Percentiles rank a stretch among this genome's conserved stretches.
Conservation (phyloP, 176 grass and related monocot species). For the Oryza officinalis region DNA sequence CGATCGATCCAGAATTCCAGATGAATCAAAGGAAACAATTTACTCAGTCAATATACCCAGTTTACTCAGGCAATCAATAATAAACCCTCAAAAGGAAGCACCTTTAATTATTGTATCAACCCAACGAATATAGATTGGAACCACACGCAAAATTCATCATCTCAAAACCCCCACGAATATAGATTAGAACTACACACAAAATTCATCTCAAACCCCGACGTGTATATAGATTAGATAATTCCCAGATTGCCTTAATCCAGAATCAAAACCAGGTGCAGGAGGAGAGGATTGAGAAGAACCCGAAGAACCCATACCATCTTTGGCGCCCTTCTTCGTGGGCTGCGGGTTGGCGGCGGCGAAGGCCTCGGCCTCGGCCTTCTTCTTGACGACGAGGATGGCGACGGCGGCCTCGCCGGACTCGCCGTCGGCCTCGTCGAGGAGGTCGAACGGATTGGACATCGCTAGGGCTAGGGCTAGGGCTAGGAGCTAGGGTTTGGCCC, state of each 20-base stretch:
- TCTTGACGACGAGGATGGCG: conserved; percentile 13
- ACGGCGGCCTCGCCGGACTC: conserved; percentile 40
- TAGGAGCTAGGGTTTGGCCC: conserved; percentile 28
- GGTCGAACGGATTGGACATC: conserved; percentile 35
- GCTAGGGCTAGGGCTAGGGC: neutral
- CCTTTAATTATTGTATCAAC: too few relatives aligned
- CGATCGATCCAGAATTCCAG: neutral
- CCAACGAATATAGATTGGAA: too few relatives aligned
- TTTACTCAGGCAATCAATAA: neutral
- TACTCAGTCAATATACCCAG: neutral
- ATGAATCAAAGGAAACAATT: neutral
- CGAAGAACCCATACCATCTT: neutral
- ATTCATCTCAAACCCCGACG: too few relatives aligned
- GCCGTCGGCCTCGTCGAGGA: conserved; percentile 34
- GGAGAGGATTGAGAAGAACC: neutral
- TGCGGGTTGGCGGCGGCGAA: neutral
- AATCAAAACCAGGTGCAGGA: too few relatives aligned
- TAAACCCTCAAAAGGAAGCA: too few relatives aligned
- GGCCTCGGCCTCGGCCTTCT: neutral
- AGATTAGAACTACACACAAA: too few relatives aligned
- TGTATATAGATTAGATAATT: too few relatives aligned
- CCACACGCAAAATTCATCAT: too few relatives aligned
- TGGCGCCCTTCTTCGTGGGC: neutral
- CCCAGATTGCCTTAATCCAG: too few relatives aligned
- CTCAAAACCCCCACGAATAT: too few relatives aligned